Percentiles rank a stretch among this genome's conserved stretches.
These are phyloP conservation scores for Russula sp. DNA, from an alignment of 768 basidiomycete species.

Conservation along the genomic window DNA sequence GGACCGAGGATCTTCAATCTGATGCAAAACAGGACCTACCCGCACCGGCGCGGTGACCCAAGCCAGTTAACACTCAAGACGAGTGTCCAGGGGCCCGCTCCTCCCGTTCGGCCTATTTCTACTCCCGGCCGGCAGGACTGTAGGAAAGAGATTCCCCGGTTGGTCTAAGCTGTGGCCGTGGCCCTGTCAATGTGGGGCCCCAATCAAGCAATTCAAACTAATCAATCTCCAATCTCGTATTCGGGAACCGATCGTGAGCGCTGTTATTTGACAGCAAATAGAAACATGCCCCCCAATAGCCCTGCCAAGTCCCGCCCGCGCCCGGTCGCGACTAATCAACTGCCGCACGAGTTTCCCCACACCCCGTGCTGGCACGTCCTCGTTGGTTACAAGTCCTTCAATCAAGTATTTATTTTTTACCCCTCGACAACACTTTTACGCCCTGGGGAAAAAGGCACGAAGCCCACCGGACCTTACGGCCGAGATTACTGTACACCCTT, in stretches of 20 bases:
- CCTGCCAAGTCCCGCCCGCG: not conserved
- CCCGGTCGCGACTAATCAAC: conserved; percentile 1
- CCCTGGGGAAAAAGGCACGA: not conserved
- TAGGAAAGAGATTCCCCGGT: not conserved
- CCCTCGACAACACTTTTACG: not conserved
- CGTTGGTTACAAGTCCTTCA: not conserved
- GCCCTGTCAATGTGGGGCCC: conserved; percentile 8
- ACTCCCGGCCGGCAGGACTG: not conserved
- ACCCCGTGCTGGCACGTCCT: not conserved
- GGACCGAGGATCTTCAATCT: conserved; percentile 16
- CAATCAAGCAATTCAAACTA: not conserved
- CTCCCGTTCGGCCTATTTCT: conserved; percentile 4
- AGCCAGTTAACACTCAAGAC: not conserved
- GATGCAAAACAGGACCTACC: not conserved
- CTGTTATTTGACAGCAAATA: not conserved
- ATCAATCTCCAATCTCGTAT: conserved; percentile 4
- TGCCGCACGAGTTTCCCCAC: not conserved
- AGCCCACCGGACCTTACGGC: not conserved
- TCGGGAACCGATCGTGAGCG: not conserved
- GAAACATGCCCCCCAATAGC: not conserved
- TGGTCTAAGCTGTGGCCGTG: not conserved
- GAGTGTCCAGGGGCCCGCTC: conserved; percentile 17
- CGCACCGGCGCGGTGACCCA: not conserved
- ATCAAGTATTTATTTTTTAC: not conserved
- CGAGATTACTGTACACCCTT: not conserved